These are phyloP conservation scores for Colletotrichum sp. DNA, from an alignment of 2,329 filamentous ascomycete genomes.

Conservation along the genomic window DNA sequence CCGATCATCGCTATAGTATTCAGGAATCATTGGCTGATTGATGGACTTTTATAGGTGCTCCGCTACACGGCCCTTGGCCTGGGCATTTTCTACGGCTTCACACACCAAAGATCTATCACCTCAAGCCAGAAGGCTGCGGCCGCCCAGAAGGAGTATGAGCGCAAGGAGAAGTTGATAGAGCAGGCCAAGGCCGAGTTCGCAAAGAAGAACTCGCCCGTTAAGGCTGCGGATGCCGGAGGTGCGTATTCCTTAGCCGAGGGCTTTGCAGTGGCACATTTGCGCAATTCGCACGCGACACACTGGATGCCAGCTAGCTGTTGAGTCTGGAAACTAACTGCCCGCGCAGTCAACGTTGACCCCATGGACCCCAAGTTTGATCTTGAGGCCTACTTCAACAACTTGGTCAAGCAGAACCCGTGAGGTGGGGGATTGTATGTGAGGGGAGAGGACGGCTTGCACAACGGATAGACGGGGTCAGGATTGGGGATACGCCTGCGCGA, in stretches of 20 bases:
- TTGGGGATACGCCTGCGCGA: constrained; percentile 19
- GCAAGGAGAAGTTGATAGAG: constrained; percentile 90
- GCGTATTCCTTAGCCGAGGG: not conserved
- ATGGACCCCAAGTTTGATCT: constrained; percentile 92
- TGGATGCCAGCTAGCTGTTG: not conserved
- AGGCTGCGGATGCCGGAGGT: constrained; percentile 16
- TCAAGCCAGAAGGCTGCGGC: constrained; percentile 72
- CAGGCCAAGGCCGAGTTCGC: constrained; percentile 91
- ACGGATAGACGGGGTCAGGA: constrained; percentile 29
- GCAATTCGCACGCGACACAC: not conserved
- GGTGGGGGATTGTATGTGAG: constrained; percentile 25
- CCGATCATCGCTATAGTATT: not conserved
- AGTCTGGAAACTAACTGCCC: not conserved
- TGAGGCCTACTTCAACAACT: constrained; percentile 77
- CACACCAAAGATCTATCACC: constrained; percentile 85
- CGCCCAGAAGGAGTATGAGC: constrained; percentile 82
- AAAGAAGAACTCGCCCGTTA: constrained; percentile 69
- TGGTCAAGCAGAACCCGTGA: constrained; percentile 60
- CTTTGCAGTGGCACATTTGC: not conserved
- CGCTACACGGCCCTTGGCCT: constrained; percentile 93
- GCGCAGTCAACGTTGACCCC: constrained; percentile 73
- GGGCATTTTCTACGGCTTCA: constrained; percentile 94
- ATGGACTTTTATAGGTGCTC: constrained; percentile 72
- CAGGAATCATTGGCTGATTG: constrained; percentile 28
- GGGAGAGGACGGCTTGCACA: constrained; percentile 27